Evolutionary conservation across 1,284 basidiomycete genomes (phyloP), one percentile per base, ranked within the genome.

Genomic region (Fistulina hepatica): DNA sequence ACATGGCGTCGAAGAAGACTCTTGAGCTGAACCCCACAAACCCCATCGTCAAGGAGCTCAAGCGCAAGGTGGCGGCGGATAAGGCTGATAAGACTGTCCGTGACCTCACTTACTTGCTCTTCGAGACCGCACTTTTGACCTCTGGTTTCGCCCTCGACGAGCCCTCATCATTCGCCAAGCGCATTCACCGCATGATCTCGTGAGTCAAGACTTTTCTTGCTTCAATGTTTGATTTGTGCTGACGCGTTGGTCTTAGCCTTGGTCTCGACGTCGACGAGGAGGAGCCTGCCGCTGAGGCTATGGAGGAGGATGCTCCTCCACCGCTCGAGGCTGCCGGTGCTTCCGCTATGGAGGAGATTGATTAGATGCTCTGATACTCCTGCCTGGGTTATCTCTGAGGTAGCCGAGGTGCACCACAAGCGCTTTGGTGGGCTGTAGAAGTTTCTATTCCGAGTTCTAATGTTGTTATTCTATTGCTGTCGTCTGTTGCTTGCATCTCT

Each of bases 1-100:
- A 97, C 76, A 97, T 97, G 93, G 86, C 88, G 23, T 88, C 82
- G 48, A 97, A 97, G 81, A 97, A 97, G 85, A 97, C 94, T 13
- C 78, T 98, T 50, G 94, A 98, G 71, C 78, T 98, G 52, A 97
- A 98, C 80, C 86, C 93, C 13, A 65, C 63, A 52, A 93, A 98
- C 71, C 66, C 89, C 34, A 97, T 98, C 67, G 72, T 98, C 68
- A 92, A 90, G 72, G 94, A 97, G 70, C 76, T 98, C 56, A 89
- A 81, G 69, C 75, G 76, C 55, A 97, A 97, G 73, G 88, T 97
- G 48, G 70, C 86, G 41, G 89, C 92, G 64, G 94, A 98, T 73
- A 90, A 94, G 73, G 84, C 86, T 45, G 95, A 98, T 81, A 94
- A 94, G 75, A 95, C 93, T 43, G 93, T 97, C 52, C 81, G 89